phyloP scores from a whole-genome alignment of 257 asterid species.

The Nicotiana benthamiana region DNA sequence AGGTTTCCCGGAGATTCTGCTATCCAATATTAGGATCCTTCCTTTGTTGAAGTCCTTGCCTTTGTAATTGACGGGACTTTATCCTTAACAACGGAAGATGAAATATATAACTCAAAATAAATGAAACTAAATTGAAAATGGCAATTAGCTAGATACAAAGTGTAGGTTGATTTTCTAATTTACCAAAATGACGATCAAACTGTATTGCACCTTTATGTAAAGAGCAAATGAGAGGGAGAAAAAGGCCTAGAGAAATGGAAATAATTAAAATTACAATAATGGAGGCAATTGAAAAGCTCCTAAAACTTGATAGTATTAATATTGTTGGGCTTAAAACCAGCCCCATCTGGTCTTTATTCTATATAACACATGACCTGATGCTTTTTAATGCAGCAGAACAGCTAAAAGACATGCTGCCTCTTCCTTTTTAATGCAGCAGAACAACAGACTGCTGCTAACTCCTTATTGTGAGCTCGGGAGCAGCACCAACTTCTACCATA shows the following conservation, averaged over 20 bases:
- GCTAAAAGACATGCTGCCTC: conserved; percentile 16
- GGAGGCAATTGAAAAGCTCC: not conserved
- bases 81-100: not conserved
- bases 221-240: too few relatives aligned
- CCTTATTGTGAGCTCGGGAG: conserved; percentile 49
- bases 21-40: not conserved
- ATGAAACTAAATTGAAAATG: not conserved
- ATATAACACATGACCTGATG: conserved; percentile 8
- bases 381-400: conserved; percentile 7
- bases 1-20: too few relatives aligned
- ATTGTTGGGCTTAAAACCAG: not conserved
- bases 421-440: not conserved
- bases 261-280: too few relatives aligned
- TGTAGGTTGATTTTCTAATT: not conserved
- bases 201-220: not conserved
- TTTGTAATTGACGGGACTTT: not conserved
- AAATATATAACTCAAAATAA: not conserved
- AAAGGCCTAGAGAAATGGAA: not conserved
- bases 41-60: not conserved
- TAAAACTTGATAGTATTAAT: not conserved
- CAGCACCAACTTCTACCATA: conserved; percentile 12
- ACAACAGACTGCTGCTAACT: conserved; percentile 22
- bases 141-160: not conserved
- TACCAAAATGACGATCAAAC: not conserved
- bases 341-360: not conserved